A percentile compares a stretch with the other conserved stretches of the same genome.
phyloP scores from a whole-genome alignment of 345 rosid species.

The Arabis hirsuta region DNA sequence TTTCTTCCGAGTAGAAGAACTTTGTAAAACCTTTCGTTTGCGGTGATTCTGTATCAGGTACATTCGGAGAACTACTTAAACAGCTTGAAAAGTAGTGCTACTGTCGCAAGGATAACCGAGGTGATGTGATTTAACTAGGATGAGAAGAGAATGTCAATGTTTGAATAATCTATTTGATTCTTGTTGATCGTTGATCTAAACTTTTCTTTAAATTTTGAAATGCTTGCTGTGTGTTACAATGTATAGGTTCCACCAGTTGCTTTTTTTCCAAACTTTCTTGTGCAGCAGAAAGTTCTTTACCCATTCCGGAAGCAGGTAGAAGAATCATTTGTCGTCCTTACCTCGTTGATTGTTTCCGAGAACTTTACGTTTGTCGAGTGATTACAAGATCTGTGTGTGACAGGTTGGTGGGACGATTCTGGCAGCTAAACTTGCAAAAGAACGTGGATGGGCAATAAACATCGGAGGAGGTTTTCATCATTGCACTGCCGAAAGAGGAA shows the following conservation, averaged over 20 bases:
- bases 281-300: conserved; percentile 76
- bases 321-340: not conserved
- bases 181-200: conserved; percentile 4
- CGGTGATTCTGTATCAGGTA: conserved; percentile 53
- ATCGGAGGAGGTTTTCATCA: conserved; percentile 99
- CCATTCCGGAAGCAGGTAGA: conserved; percentile 86
- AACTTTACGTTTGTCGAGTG: not conserved
- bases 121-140: conserved; percentile 41
- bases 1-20: not conserved
- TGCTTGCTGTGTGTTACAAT: conserved; percentile 3
- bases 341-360: conserved; percentile 11
- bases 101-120: conserved; percentile 82
- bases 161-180: not conserved
- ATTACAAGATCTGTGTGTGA: conserved; percentile 3
- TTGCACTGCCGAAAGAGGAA: conserved; percentile 77
- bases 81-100: conserved; percentile 74
- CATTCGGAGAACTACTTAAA: conserved; percentile 76
- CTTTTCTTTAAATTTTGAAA: not conserved
- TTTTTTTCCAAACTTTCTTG: conserved; percentile 71
- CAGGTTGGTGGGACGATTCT: conserved; percentile 95
- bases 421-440: conserved; percentile 87
- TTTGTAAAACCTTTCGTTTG: not conserved
- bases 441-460: conserved; percentile 94
- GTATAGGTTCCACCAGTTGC: conserved; percentile 89
- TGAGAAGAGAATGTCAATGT: not conserved